Base-by-base conservation (phyloP, 352 stramenopile species). In the Blastocystis sp. region DNA sequence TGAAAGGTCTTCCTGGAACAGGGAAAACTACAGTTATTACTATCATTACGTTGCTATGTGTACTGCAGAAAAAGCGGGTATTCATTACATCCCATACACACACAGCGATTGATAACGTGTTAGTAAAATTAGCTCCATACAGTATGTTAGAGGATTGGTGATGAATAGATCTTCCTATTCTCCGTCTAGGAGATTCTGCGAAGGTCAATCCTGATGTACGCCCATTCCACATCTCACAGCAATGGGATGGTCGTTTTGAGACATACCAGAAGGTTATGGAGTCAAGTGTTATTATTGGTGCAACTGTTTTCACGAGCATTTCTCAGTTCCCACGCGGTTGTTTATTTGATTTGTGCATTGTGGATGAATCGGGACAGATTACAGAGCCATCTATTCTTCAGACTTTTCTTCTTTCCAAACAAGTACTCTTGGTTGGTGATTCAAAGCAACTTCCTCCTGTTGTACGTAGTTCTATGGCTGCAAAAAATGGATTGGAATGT, bases 361-460 rank as follows among this genome's bases (percentile, higher is more conserved):
- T 99, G 1, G 97, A 99, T 65, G 97, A 99, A 92, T 96, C 96
- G 4, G 97, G 96, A 43, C 97, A 99, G 92, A 98, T 98, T 34
- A 98, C 94, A 9, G 95, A 99, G 91, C 96, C 96, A 24, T 95
- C 97, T 9, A 93, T 97, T 37, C 82, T 99, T 7, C 95, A 96
- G 8, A 93, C 95, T 26, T 90, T 99, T 6, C 93, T 95, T 69
- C 94, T 93, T 59, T 95, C 96, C 1, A 93, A 98, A 85, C 95
- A 92, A 9, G 98, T 98, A 92, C 93, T 98, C 37, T 92, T 99
- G 0, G 96, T 99, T 9, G 97, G 97, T 43, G 97, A 99, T 91
- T 96, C 98, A 81, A 97, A 98, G 91, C 97, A 99, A 91, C 92
- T 99, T 11, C 96, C 96, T 26, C 96, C 97, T 26, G 91, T 99